Evolutionary conservation across 768 basidiomycete genomes (phyloP), one percentile per base, ranked within the genome.

Genomic region (Brasilioporus rufonigricans): DNA sequence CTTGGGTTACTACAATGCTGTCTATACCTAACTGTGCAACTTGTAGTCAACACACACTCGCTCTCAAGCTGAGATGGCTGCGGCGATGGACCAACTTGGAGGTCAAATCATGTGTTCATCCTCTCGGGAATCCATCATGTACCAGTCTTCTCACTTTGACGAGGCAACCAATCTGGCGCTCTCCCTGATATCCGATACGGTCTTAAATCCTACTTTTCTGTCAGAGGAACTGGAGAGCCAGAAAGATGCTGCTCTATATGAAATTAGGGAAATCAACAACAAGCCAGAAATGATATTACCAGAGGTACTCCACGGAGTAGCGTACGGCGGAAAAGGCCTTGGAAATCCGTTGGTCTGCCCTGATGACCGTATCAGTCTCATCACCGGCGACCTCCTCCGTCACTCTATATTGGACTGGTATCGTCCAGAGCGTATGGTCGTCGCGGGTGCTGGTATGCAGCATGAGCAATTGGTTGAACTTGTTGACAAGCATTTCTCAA

Each of bases 221-320:
- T 72, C 76, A 0, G 89, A 91, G 50, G 97, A 98, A 72, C 75
- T 99, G 40, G 83, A 84, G 26, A 81, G 82, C 6, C 92, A 96
- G 67, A 82, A 87, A 46, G 89, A 91, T 51, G 93, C 94, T 11
- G 92, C 93, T 0, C 80, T 81, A 18, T 99, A 96, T 64, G 97
- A 99, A 71, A 80, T 92, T 44, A 81, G 93, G 31, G 96, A 98
- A 73, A 81, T 98, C 56, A 81, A 72, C 62, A 77, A 81, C 40
- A 98, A 98, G 70, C 93, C 96, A 0, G 96, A 98, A 62, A 86
- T 93, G 80, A 86, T 95, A 54, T 77, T 99, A 14, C 94, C 96
- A 2, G 96, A 99, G 65, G 71, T 94, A 6, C 73, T 98, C 19
- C 95, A 98, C 66, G 76, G 80, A 40, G 86, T 95, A 52, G 97